Conservation (phyloP, 768 basidiomycete genomes). For the Asterophora parasitica region DNA sequence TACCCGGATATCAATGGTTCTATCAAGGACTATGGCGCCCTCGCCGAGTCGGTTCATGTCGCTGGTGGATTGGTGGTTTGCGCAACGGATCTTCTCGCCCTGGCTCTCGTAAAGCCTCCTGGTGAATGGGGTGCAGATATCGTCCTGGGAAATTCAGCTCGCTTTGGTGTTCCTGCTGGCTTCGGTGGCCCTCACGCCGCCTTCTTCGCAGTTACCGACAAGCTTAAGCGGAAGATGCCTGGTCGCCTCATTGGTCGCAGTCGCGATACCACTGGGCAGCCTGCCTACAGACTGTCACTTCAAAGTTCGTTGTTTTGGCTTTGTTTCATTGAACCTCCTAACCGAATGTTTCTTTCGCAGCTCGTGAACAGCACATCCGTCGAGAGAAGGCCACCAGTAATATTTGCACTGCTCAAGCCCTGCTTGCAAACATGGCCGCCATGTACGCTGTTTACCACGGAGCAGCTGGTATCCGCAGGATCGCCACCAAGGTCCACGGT, state of each 20-base stretch:
- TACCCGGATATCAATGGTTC: conserved; percentile 90
- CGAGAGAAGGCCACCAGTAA: conserved; percentile 98
- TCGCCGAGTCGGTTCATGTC: conserved; percentile 67
- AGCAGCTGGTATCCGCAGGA: conserved; percentile 75
- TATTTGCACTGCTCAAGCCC: conserved; percentile 96
- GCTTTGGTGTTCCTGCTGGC: conserved; percentile 96
- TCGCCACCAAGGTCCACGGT: conserved; percentile 88
- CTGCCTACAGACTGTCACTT: conserved; percentile 87
- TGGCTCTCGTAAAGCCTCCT: conserved; percentile 90
- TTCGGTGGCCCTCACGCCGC: conserved; percentile 97
- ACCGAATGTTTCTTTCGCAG: conserved; percentile 31
- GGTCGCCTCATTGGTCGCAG: conserved; percentile 91
- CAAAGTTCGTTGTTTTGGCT: conserved; percentile 63
- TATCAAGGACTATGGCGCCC: conserved; percentile 64
- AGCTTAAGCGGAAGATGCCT: conserved; percentile 97
- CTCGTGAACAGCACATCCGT: conserved; percentile 94
- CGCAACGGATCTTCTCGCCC: conserved; percentile 88
- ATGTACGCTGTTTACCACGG: conserved; percentile 99
- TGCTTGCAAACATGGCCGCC: conserved; percentile 98
- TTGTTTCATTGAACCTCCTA: neutral
- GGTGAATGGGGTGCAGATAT: conserved; percentile 99
- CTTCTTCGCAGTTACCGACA: conserved; percentile 93
- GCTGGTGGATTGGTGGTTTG: conserved; percentile 78
- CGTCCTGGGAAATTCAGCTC: conserved; percentile 89
- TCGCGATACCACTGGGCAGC: conserved; percentile 76